Percentiles rank a stretch among this genome's conserved stretches.
Evolutionary conservation across 768 basidiomycete species (phyloP).

Genomic region (Mycena rebaudengoi): DNA sequence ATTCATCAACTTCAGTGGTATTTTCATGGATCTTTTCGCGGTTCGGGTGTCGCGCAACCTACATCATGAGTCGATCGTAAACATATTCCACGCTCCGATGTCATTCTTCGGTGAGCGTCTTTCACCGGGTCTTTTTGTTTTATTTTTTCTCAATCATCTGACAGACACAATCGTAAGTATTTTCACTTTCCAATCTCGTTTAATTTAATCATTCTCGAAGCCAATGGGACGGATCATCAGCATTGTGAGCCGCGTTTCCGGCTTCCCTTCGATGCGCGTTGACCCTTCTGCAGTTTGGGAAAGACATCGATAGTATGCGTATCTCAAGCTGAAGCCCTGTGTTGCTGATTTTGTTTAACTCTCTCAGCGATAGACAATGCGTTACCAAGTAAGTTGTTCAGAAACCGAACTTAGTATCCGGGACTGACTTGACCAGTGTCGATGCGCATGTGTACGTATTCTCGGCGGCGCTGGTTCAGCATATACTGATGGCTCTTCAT

Average conservation of each 20-base stretch:
- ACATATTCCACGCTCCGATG: slow-evolving; percentile 10
- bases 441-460: slow-evolving; percentile 60
- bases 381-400: slow-evolving; percentile 60
- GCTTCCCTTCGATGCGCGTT: background rate
- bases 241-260: slow-evolving; percentile 33
- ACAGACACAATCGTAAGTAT: slow-evolving; percentile 18
- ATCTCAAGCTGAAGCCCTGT: background rate
- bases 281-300: slow-evolving; percentile 51
- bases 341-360: background rate
- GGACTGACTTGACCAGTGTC: slow-evolving; percentile 61
- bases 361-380: slow-evolving; percentile 64
- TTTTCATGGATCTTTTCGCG: slow-evolving; percentile 62
- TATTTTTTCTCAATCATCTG: slow-evolving; percentile 44
- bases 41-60: slow-evolving; percentile 68
- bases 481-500: background rate
- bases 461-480: background rate
- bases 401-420: too few species aligned
- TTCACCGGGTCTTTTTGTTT: too few species aligned
- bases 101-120: slow-evolving; percentile 5
- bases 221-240: slow-evolving; percentile 68
- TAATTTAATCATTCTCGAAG: slow-evolving; percentile 34
- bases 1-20: slow-evolving; percentile 48
- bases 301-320: slow-evolving; percentile 66
- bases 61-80: slow-evolving; percentile 47
- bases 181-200: background rate